Evolutionary conservation across 306 rosid genomes (phyloP).

Genomic region (Cyclanthera cordifolia): DNA sequence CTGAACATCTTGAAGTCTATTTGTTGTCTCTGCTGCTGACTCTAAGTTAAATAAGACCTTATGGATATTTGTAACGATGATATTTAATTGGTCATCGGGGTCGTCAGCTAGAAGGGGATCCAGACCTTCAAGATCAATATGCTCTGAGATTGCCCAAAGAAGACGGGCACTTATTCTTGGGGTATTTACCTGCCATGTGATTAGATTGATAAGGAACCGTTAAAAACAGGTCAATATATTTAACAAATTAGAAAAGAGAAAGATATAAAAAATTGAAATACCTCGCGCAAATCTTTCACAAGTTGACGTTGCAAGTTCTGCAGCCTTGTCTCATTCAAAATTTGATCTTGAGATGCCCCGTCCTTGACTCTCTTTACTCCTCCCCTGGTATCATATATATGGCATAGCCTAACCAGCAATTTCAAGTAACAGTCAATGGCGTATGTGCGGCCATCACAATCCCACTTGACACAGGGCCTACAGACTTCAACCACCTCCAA

Average conservation of each 20-base stretch:
- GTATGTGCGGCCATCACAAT: constrained; percentile 93
- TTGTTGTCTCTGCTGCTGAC: constrained; percentile 70
- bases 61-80: constrained; percentile 60
- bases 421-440: constrained; percentile 95
- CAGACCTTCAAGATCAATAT: constrained; percentile 88
- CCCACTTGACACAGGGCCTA: constrained; percentile 97
- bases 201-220: constrained; percentile 6
- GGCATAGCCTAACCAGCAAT: constrained; percentile 89
- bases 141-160: constrained; percentile 90
- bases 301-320: constrained; percentile 90
- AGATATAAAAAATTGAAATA: constrained; percentile 17
- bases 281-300: constrained; percentile 75
- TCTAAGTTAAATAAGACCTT: constrained; percentile 76
- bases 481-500: constrained; percentile 97
- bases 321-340: constrained; percentile 93
- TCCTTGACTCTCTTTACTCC: constrained; percentile 94
- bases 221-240: background rate
- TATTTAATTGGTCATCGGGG: constrained; percentile 90
- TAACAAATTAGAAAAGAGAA: background rate
- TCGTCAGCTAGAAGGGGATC: constrained; percentile 98
- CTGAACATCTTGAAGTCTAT: constrained; percentile 91
- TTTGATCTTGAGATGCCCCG: constrained; percentile 98
- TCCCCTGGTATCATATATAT: constrained; percentile 82
- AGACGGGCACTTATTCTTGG: constrained; percentile 83
- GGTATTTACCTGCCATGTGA: constrained; percentile 66